Conservation (phyloP, 768 basidiomycete species). For the Suillus fuscotomentosus region DNA sequence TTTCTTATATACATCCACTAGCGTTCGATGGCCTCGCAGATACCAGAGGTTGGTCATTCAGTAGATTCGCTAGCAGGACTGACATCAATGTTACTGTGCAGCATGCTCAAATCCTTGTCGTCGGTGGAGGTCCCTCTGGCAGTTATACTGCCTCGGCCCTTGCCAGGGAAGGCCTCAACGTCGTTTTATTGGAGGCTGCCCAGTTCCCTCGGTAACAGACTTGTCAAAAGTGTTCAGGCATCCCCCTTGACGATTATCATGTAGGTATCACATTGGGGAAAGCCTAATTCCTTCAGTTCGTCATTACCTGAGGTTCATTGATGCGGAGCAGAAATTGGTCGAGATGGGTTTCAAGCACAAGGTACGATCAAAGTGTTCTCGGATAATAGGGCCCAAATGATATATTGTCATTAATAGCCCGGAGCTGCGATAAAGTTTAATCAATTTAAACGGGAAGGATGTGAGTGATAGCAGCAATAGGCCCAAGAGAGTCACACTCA, state of each 20-base stretch:
- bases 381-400: neutral
- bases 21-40: neutral
- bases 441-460: slow-evolving; percentile 53
- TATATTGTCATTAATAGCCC: slow-evolving; percentile 35
- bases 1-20: neutral
- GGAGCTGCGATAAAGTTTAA: slow-evolving; percentile 63
- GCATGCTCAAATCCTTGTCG: slow-evolving; percentile 39
- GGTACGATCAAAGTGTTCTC: slow-evolving; percentile 35
- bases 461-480: slow-evolving; percentile 33
- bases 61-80: neutral
- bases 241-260: neutral
- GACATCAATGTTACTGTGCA: slow-evolving; percentile 2
- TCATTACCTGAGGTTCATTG: slow-evolving; percentile 52
- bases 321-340: slow-evolving; percentile 42
- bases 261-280: slow-evolving; percentile 48
- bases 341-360: slow-evolving; percentile 46
- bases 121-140: slow-evolving; percentile 63
- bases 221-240: neutral
- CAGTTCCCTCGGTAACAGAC: slow-evolving; percentile 50
- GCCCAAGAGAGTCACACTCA: neutral
- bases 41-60: slow-evolving; percentile 17
- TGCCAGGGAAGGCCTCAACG: slow-evolving; percentile 56
- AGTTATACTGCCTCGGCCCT: slow-evolving; percentile 54
- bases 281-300: slow-evolving; percentile 50
- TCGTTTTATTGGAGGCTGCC: slow-evolving; percentile 53